Evolutionary conservation across 805 yeast genomes (phyloP), one percentile per base, ranked within the genome.

Genomic region (Wickerhamomyces bovis): DNA sequence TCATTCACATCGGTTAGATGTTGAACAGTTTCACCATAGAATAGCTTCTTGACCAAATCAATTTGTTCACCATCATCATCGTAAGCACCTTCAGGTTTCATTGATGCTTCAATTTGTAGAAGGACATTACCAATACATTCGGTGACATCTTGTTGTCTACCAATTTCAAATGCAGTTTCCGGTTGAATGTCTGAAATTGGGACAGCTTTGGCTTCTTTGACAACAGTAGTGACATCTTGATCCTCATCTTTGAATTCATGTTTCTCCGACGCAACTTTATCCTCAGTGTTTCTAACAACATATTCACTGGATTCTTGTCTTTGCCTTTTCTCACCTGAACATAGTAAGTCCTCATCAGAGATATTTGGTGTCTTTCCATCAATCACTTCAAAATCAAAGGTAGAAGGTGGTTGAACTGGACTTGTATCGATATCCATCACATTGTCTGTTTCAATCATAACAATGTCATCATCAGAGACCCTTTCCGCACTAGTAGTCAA

Each of bases 61-160:
- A 75, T 65, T 60, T 92, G 97, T 62, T 92, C 98, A 20, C 80
- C 76, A 56, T 89, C 90, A 22, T 67, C 71, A 1, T 67, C 75
- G 43, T 85, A 95, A 41, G 83, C 59, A 1, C 64, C 63, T 15
- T 71, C 72, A 0, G 96, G 95, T 43, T 76, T 80, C 47, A 86
- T 73, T 0, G 96, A 95, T 22, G 95, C 87, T 61, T 92, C 97
- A 33, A 94, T 69, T 63, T 92, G 98, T 53, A 84, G 86, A 13
- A 90, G 72, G 8, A 94, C 97, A 63, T 94, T 94, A 46, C 90
- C 95, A 58, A 92, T 89, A 64, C 98, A 92, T 62, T 94, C 99
- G 0, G 97, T 89, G 18, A 94, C 98, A 69, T 94, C 99, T 63
- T 94, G 99, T 62, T 94, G 99, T 53, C 95, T 73, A 2, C 97